These are phyloP conservation scores for Zarea fungicola DNA, from an alignment of 2,329 filamentous ascomycete species.

Conservation along the genomic window DNA sequence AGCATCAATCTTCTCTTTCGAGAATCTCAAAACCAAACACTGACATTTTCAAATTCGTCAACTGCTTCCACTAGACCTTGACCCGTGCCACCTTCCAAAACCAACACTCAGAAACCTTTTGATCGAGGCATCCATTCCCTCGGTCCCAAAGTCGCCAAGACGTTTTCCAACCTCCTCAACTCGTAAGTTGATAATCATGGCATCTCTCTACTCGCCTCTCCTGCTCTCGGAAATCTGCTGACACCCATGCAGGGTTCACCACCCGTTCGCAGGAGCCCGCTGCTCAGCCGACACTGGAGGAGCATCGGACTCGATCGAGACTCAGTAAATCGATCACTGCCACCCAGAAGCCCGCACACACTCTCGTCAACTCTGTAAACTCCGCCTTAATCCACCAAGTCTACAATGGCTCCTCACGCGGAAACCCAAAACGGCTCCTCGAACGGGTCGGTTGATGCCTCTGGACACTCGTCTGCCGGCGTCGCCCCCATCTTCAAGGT, in stretches of 20 bases:
- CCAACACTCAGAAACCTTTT: slow-evolving; percentile 16
- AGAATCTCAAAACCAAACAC: neutral
- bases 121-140: slow-evolving; percentile 46
- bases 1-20: neutral
- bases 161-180: slow-evolving; percentile 98
- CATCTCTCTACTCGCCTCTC: neutral
- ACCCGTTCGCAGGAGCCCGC: slow-evolving; percentile 95
- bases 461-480: slow-evolving; percentile 39
- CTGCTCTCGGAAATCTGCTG: no score
- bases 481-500: slow-evolving; percentile 68
- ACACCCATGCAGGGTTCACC: slow-evolving; percentile 62
- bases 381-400: slow-evolving; percentile 27
- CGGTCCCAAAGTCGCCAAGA: slow-evolving; percentile 73
- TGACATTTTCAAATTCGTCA: neutral
- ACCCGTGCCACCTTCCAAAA: neutral
- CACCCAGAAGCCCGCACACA: slow-evolving; percentile 17
- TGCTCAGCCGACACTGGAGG: slow-evolving; percentile 84
- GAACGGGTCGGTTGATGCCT: slow-evolving; percentile 54
- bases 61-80: neutral
- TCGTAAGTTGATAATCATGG: slow-evolving; percentile 59
- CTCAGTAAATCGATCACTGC: slow-evolving; percentile 44
- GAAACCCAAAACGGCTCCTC: slow-evolving; percentile 50
- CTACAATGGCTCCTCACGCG: slow-evolving; percentile 88
- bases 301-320: slow-evolving; percentile 64
- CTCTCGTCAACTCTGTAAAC: slow-evolving; percentile 17